A percentile compares a stretch with the other conserved stretches of the same genome.
Conservation (phyloP, 2,329 filamentous ascomycete species). For the Botrytis tulipae region DNA sequence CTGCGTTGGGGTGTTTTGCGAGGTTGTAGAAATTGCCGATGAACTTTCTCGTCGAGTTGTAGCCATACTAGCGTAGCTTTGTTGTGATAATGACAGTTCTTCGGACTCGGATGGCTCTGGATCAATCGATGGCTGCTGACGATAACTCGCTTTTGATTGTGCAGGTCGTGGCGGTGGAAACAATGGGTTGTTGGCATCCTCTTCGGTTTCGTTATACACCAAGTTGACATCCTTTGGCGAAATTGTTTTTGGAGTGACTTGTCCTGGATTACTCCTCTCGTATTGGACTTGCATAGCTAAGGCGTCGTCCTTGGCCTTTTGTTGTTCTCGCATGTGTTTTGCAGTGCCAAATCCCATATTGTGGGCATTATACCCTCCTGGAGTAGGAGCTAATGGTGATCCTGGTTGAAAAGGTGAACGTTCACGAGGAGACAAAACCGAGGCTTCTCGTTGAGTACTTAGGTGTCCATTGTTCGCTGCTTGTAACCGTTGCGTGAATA, state of each 20-base stretch:
- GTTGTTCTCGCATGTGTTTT: conserved; percentile 59
- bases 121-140: conserved; percentile 28
- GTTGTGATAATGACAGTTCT: conserved; percentile 39
- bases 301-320: conserved; percentile 59
- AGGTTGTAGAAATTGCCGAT: conserved; percentile 37
- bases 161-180: conserved; percentile 59
- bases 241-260: conserved; percentile 75
- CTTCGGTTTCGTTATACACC: conserved; percentile 76
- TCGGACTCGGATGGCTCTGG: conserved; percentile 38
- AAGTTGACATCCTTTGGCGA: conserved; percentile 90
- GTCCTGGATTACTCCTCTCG: conserved; percentile 39
- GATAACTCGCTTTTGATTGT: conserved; percentile 43
- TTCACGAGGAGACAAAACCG: conserved; percentile 54
- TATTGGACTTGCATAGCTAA: conserved; percentile 43
- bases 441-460: conserved; percentile 53
- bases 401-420: conserved; percentile 79
- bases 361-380: conserved; percentile 39
- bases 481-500: conserved; percentile 74
- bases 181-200: conserved; percentile 62
- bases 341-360: conserved; percentile 52
- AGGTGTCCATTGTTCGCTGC: conserved; percentile 75
- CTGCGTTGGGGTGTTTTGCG: conserved; percentile 34
- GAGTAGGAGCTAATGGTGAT: conserved; percentile 56
- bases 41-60: conserved; percentile 42
- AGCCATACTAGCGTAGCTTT: conserved; percentile 45